Evolutionary conservation across 768 basidiomycete species (phyloP).

Genomic region (Suillus sp.): DNA sequence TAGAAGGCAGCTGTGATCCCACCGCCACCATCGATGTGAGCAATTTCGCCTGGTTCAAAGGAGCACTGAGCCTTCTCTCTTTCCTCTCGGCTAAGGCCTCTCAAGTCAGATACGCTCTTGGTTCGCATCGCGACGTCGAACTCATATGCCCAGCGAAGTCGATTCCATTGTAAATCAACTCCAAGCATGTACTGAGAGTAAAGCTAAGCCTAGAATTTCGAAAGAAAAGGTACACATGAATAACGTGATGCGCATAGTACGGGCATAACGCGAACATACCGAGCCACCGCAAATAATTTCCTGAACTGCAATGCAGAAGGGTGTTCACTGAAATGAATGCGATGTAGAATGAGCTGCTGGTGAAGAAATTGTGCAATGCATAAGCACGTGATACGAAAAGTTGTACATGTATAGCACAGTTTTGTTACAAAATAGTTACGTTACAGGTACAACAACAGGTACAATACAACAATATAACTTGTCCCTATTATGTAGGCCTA

Average conservation of each 20-base stretch:
- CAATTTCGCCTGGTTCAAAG: slow-evolving; percentile 18
- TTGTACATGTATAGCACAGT: background rate
- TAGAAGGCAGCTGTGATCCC: slow-evolving; percentile 15
- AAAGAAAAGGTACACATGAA: background rate
- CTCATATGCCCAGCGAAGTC: slow-evolving; percentile 16
- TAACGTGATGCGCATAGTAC: background rate
- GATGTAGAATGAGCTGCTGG: background rate
- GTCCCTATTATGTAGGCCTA: background rate
- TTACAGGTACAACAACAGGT: slow-evolving; percentile 4
- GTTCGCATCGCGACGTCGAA: slow-evolving; percentile 17
- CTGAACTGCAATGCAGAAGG: background rate
- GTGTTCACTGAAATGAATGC: background rate
- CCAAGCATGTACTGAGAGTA: slow-evolving; percentile 14
- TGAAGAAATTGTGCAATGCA: background rate
- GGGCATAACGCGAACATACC: background rate
- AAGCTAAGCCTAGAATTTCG: background rate
- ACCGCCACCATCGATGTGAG: slow-evolving; percentile 15
- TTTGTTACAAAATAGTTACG: background rate
- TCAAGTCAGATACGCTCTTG: background rate
- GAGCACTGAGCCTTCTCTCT: slow-evolving; percentile 1
- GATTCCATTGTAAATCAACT: slow-evolving; percentile 14
- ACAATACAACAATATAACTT: background rate
- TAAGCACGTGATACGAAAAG: background rate
- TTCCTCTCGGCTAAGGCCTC: slow-evolving; percentile 9
- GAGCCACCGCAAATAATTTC: background rate